Conservation (phyloP, 2,329 filamentous ascomycete species). For the Colletotrichum liaoningense region DNA sequence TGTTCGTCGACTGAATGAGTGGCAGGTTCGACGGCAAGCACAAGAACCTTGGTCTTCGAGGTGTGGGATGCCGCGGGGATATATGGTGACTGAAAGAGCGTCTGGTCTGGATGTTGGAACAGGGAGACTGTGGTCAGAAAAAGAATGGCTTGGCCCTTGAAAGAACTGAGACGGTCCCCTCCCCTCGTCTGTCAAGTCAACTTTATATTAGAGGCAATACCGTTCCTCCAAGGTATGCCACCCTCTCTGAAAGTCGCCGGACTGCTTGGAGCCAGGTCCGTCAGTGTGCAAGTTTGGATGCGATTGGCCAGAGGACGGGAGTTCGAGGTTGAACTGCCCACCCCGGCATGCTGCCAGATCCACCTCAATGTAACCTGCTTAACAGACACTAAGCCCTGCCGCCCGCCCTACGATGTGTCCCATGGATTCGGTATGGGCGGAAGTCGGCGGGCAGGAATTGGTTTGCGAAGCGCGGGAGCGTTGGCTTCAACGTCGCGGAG, state of each 20-base stretch:
- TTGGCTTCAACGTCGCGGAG: not conserved
- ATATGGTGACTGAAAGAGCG: slow-evolving; percentile 2
- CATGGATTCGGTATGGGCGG: not conserved
- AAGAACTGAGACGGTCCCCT: slow-evolving; percentile 14
- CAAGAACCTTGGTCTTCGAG: not conserved
- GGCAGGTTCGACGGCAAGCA: not conserved
- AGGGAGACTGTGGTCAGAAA: slow-evolving; percentile 15
- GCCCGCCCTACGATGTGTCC: not conserved
- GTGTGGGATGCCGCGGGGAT: not conserved
- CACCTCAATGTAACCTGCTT: slow-evolving; percentile 18
- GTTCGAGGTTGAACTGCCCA: slow-evolving; percentile 10
- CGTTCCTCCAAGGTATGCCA: not conserved
- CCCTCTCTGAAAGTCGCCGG: slow-evolving; percentile 4
- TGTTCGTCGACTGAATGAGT: not conserved
- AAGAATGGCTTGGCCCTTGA: slow-evolving; percentile 1
- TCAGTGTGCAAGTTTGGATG: not conserved
- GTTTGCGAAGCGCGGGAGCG: not conserved
- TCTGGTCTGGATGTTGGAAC: not conserved
- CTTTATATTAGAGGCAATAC: slow-evolving; percentile 10
- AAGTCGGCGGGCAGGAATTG: not conserved
- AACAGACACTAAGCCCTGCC: slow-evolving; percentile 16
- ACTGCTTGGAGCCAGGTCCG: not conserved
- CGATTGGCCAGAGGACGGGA: slow-evolving; percentile 4
- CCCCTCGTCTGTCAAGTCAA: slow-evolving; percentile 8
- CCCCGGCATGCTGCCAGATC: not conserved